These are phyloP conservation scores for Fusarium chlamydosporum DNA, from an alignment of 2,329 filamentous ascomycete genomes.

Conservation along the genomic window DNA sequence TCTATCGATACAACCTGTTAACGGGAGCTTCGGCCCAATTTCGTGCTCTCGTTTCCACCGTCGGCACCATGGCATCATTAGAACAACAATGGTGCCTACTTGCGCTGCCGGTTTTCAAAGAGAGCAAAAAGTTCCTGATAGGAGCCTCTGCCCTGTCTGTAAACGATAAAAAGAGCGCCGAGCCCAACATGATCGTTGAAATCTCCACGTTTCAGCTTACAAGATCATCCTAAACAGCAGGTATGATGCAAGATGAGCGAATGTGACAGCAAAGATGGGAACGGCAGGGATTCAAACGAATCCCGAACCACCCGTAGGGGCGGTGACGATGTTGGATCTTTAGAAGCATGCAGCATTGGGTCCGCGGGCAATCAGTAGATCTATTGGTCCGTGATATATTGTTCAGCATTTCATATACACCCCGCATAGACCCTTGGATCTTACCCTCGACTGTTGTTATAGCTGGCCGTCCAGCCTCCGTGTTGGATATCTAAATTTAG, in stretches of 20 bases:
- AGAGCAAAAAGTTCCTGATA: slow-evolving; percentile 26
- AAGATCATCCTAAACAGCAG: slow-evolving; percentile 1
- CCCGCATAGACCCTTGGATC: slow-evolving; percentile 8
- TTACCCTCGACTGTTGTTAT: slow-evolving; percentile 10
- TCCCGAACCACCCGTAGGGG: slow-evolving; percentile 9
- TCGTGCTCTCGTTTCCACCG: background rate
- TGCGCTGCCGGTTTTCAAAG: slow-evolving; percentile 6
- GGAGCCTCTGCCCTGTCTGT: background rate
- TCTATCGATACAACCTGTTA: background rate
- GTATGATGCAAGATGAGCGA: slow-evolving; percentile 35
- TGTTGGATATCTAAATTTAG: slow-evolving; percentile 12
- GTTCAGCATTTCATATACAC: slow-evolving; percentile 12
- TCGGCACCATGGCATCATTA: background rate
- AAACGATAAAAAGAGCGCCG: slow-evolving; percentile 10
- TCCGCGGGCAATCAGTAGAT: slow-evolving; percentile 8
- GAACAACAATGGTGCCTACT: slow-evolving; percentile 3
- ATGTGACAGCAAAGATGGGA: slow-evolving; percentile 14
- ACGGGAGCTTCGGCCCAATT: background rate
- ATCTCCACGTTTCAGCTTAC: background rate
- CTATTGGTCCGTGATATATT: slow-evolving; percentile 23
- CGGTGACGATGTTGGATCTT: slow-evolving; percentile 22
- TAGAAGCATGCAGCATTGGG: background rate
- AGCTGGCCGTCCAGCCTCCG: slow-evolving; percentile 30
- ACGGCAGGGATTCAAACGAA: slow-evolving; percentile 31
- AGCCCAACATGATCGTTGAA: slow-evolving; percentile 9